Evolutionary conservation across 2,329 filamentous ascomycete genomes (phyloP), one percentile per base, ranked within the genome.

Genomic region (Pestalotiopsis sp.): DNA sequence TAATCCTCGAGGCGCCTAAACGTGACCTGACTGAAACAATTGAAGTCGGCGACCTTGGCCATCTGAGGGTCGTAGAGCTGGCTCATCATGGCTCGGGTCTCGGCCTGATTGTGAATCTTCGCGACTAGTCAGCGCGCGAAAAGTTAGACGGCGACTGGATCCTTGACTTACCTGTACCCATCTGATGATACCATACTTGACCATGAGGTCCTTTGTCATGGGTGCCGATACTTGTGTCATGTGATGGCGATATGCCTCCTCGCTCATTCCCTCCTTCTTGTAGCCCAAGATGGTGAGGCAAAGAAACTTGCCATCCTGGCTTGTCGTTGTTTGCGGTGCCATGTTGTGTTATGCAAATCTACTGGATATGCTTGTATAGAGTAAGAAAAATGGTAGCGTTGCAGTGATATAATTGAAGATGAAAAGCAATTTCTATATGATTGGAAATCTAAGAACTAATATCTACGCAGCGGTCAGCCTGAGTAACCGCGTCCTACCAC

Each of bases 271-370:
- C 0, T 79, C 76, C 68, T 81, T 82, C 2, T 80, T 78, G 72
- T 86, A 87, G 17, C 83, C 85, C 49, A 77, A 80, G 62, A 86
- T 85, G 2, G 83, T 86, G 4, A 86, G 78, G 72, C 84, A 84
- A 41, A 85, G 80, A 68, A 72, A 77, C 65, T 75, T 70, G 31
- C 31, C 31, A 1, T 36, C 31, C 7, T 36, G 31, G 31, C 31
- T 36, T 36, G 31, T 36, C 9, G 31, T 36, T 9, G 31, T 9
- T 36, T 36, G 31, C 5, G 7, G 7, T 36, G 31, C 31, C 31
- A 36, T 36, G 31, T 36, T 36, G 31, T 6, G 7, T 36, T 2
- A 36, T 36, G 31, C 31, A 9, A 9, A 9, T 36, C 3, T 3
- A 23, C 2, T 23, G 23, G 23, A 23, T 23, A 23, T 23, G 23